These are phyloP conservation scores for Penicillium sp. DNA, from an alignment of 2,329 filamentous ascomycete genomes.

Conservation along the genomic window DNA sequence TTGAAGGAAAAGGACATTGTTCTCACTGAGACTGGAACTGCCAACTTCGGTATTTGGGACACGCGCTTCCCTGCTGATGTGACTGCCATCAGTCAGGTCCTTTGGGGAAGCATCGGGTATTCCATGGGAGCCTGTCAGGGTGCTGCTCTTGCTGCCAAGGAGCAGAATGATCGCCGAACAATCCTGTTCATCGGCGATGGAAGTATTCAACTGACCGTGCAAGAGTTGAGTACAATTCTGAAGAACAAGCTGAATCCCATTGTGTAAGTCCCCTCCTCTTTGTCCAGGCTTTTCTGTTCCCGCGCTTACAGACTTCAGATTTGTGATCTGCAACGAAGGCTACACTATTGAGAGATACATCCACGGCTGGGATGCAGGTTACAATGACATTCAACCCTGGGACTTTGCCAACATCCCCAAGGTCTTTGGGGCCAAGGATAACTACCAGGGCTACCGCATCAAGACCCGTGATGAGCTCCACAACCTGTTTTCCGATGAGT, in stretches of 20 bases:
- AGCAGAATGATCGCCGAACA: slow-evolving; percentile 64
- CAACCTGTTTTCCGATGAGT: slow-evolving; percentile 62
- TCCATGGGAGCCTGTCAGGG: slow-evolving; percentile 64
- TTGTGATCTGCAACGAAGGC: slow-evolving; percentile 84
- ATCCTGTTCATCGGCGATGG: slow-evolving; percentile 90
- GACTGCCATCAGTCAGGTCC: slow-evolving; percentile 76
- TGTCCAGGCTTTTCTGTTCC: too few species aligned
- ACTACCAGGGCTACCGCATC: slow-evolving; percentile 64
- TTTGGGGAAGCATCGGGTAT: slow-evolving; percentile 70
- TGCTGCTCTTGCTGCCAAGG: slow-evolving; percentile 73
- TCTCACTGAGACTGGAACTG: slow-evolving; percentile 83
- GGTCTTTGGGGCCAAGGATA: slow-evolving; percentile 65
- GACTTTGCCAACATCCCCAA: slow-evolving; percentile 67
- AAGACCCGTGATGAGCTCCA: slow-evolving; percentile 71
- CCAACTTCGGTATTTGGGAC: slow-evolving; percentile 86
- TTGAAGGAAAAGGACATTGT: slow-evolving; percentile 72
- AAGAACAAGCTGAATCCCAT: slow-evolving; percentile 72
- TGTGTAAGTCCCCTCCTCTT: slow-evolving; percentile 56
- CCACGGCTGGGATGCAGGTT: slow-evolving; percentile 75
- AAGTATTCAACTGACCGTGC: slow-evolving; percentile 79
- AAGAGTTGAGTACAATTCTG: slow-evolving; percentile 84
- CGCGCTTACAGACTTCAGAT: slow-evolving; percentile 48
- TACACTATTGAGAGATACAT: slow-evolving; percentile 90
- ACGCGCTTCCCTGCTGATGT: slow-evolving; percentile 76
- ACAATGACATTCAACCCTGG: slow-evolving; percentile 82